Evolutionary conservation across 306 rosid species (phyloP).

Genomic region (Prunus mume): DNA sequence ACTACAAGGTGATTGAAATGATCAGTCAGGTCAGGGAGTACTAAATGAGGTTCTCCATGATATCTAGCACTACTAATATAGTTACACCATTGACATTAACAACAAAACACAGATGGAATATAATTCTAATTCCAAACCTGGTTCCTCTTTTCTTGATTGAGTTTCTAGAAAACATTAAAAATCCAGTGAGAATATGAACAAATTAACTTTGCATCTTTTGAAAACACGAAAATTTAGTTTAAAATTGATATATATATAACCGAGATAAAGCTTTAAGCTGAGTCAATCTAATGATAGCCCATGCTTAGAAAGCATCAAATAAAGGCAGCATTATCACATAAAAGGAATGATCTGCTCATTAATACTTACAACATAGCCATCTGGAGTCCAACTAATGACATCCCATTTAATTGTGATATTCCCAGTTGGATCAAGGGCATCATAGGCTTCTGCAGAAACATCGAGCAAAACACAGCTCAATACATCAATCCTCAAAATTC

Average conservation of each 20-base stretch:
- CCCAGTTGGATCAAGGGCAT: constrained; percentile 86
- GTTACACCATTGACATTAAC: not conserved
- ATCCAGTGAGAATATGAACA: not conserved
- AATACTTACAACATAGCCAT: constrained; percentile 89
- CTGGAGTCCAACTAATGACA: constrained; percentile 78
- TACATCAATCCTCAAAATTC: constrained; percentile 11
- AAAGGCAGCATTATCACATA: constrained; percentile 1
- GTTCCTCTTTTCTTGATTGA: not conserved
- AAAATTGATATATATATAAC: not conserved
- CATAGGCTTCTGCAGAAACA: constrained; percentile 73
- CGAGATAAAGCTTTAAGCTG: not conserved
- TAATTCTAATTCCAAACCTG: not conserved
- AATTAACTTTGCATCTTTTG: not conserved
- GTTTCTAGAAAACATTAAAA: not conserved
- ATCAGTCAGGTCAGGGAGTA: not conserved
- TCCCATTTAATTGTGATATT: constrained; percentile 96
- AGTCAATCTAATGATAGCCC: not conserved
- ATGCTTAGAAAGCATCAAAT: constrained; percentile 1
- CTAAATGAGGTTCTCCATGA: not conserved
- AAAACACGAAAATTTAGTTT: not conserved
- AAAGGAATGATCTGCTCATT: constrained; percentile 7
- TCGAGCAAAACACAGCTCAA: constrained; percentile 12
- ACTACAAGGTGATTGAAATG: not conserved
- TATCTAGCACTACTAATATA: not conserved
- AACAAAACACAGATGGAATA: not conserved